Percentiles rank a stretch among this genome's conserved stretches.
Evolutionary conservation across 345 rosid species (phyloP).

Genomic region (Durio zibethinus): DNA sequence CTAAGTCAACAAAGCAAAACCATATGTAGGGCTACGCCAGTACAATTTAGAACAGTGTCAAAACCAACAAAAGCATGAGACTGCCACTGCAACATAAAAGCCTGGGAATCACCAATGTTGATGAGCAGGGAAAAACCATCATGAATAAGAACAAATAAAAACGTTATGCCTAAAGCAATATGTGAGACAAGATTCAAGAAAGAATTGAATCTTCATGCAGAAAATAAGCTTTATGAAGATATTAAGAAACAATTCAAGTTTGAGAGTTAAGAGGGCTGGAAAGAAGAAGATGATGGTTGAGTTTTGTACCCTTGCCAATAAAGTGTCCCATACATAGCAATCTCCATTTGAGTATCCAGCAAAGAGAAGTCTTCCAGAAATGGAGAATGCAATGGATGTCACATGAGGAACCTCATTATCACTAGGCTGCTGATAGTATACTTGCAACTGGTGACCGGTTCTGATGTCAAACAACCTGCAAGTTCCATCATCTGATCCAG

Average conservation of each 20-base stretch:
- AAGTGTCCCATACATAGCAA: constrained; percentile 93
- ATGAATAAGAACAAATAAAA: background rate
- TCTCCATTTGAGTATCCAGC: constrained; percentile 73
- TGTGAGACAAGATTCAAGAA: background rate
- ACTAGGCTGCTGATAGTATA: constrained; percentile 51
- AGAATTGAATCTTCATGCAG: background rate
- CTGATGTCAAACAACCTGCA: constrained; percentile 92
- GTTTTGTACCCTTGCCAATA: constrained; percentile 70
- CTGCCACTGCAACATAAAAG: background rate
- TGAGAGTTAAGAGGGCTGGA: background rate
- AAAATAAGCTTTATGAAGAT: background rate
- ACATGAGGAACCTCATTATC: constrained; percentile 54
- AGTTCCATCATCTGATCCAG: constrained; percentile 95
- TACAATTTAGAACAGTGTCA: background rate
- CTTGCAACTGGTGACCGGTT: constrained; percentile 93
- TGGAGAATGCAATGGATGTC: constrained; percentile 86
- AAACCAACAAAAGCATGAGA: background rate
- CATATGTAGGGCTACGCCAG: background rate
- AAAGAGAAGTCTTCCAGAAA: constrained; percentile 93
- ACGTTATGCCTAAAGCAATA: background rate
- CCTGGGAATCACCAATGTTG: background rate
- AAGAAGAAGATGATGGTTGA: background rate
- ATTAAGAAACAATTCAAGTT: background rate
- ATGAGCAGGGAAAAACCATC: background rate
- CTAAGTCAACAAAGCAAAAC: background rate